Percentiles rank a stretch among this genome's conserved stretches.
These are phyloP conservation scores for Dalbergia cochinchinensis DNA, from an alignment of 306 rosid genomes.

Conservation along the genomic window DNA sequence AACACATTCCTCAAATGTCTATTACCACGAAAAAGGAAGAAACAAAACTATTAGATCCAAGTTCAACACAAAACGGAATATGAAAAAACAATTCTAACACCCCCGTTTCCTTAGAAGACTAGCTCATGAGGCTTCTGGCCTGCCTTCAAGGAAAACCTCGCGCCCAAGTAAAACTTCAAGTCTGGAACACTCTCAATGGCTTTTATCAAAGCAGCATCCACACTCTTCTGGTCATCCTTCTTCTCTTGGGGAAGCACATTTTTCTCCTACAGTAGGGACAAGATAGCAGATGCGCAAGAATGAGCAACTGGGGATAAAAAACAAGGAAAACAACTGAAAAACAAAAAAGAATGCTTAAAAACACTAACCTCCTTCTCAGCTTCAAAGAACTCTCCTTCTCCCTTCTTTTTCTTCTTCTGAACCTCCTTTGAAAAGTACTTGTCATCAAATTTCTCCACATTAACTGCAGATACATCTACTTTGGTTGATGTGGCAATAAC, in stretches of 20 bases:
- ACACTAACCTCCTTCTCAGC: conserved; percentile 68
- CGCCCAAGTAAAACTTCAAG: conserved; percentile 72
- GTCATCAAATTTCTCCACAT: conserved; percentile 64
- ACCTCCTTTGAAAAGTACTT: conserved; percentile 64
- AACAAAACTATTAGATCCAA: conserved; percentile 12
- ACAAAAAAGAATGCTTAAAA: too few relatives aligned
- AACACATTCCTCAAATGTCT: conserved; percentile 21
- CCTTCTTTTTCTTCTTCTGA: conserved; percentile 61
- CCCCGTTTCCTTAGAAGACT: conserved; percentile 21
- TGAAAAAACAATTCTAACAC: conserved; percentile 26
- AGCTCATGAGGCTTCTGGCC: conserved; percentile 47
- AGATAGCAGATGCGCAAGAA: not conserved
- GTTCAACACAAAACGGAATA: conserved; percentile 28
- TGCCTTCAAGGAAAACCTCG: conserved; percentile 59
- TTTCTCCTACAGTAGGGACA: conserved; percentile 59
- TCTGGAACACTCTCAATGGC: conserved; percentile 73
- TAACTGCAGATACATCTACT: conserved; percentile 63
- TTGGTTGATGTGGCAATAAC: conserved; percentile 70
- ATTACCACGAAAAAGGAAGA: conserved; percentile 7
- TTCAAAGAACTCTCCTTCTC: conserved; percentile 69
- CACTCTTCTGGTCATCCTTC: conserved; percentile 77
- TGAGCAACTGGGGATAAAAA: not conserved
- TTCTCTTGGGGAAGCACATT: conserved; percentile 70
- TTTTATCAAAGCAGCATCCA: conserved; percentile 67
- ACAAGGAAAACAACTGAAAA: not conserved